These are phyloP conservation scores for Penicillium crystallinum DNA, from an alignment of 495 filamentous ascomycete species.

Conservation along the genomic window DNA sequence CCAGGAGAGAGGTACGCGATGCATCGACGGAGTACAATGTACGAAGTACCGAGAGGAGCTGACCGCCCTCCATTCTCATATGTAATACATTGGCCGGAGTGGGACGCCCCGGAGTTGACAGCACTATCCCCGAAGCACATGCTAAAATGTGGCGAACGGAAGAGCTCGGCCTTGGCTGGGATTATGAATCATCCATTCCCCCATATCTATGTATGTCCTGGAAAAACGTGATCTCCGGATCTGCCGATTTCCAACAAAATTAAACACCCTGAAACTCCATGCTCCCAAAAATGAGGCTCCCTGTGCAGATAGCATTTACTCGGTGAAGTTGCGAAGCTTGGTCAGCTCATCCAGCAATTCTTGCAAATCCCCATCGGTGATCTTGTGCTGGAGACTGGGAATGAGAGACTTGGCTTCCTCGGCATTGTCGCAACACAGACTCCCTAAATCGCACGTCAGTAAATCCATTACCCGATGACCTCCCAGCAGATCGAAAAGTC, in stretches of 20 bases:
- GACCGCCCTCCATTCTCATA: background rate
- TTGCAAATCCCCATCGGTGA: conserved; percentile 78
- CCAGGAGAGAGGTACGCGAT: no score
- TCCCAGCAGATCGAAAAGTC: no score
- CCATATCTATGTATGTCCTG: background rate
- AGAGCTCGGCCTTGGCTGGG: conserved; percentile 1
- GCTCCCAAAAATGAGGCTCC: conserved; percentile 2
- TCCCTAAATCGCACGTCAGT: conserved; percentile 48
- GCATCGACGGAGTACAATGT: no score
- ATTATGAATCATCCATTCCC: conserved; percentile 3
- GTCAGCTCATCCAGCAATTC: conserved; percentile 85
- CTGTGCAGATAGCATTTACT: no score
- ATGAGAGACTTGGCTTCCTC: conserved; percentile 97
- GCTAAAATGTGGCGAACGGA: conserved; percentile 14
- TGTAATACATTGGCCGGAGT: conserved; percentile 1
- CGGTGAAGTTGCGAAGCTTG: conserved; percentile 60
- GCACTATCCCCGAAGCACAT: conserved; percentile 11
- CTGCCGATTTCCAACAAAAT: background rate
- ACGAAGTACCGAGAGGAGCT: no score
- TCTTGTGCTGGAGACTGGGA: conserved; percentile 83
- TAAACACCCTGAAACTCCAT: conserved; percentile 18
- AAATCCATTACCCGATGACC: no score
- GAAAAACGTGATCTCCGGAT: background rate
- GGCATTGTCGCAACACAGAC: conserved; percentile 81
- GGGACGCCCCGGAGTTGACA: conserved; percentile 6